These are phyloP conservation scores for Periconia digitata DNA, from an alignment of 2,329 filamentous ascomycete genomes.

Conservation along the genomic window DNA sequence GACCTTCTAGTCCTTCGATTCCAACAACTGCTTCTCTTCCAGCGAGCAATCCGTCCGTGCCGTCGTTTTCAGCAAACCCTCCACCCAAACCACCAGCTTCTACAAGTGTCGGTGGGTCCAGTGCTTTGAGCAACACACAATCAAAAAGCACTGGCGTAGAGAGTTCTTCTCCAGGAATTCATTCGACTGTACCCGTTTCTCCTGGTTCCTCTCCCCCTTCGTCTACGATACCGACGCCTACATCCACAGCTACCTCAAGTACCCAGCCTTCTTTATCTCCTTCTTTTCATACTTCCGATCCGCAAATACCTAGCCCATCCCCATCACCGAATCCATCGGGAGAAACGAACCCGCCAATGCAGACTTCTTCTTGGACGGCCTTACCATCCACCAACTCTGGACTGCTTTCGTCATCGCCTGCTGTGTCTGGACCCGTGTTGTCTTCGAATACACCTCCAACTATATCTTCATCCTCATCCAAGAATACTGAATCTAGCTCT, in stretches of 20 bases:
- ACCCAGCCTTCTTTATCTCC: background rate
- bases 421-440: background rate
- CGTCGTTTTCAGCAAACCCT: background rate
- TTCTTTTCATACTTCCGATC: background rate
- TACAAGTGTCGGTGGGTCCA: background rate
- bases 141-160: background rate
- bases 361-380: background rate
- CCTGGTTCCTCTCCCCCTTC: background rate
- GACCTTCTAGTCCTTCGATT: background rate
- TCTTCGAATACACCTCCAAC: background rate
- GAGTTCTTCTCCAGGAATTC: background rate
- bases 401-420: background rate
- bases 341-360: background rate
- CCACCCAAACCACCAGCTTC: background rate
- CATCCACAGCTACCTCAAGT: background rate
- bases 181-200: background rate
- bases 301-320: background rate
- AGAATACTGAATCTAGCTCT: background rate
- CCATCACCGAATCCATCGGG: background rate
- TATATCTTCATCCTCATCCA: background rate
- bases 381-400: background rate
- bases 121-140: background rate
- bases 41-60: background rate
- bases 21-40: background rate
- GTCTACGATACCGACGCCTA: background rate